Evolutionary conservation across 345 rosid genomes (phyloP).

Genomic region (Salix udensis): DNA sequence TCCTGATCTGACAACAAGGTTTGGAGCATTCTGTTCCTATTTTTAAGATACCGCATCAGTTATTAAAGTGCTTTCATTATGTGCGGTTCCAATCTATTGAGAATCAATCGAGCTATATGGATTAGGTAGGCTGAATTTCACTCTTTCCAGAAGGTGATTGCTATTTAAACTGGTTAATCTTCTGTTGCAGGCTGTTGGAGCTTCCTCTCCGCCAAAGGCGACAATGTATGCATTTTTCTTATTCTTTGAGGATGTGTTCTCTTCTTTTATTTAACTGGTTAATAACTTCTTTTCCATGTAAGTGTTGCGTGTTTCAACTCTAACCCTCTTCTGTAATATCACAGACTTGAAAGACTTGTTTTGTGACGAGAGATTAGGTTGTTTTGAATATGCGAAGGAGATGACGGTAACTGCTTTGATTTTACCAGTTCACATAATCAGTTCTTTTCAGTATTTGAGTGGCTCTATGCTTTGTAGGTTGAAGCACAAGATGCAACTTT

Average conservation of each 20-base stretch:
- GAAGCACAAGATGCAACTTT: constrained; percentile 52
- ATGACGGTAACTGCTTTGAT: constrained; percentile 47
- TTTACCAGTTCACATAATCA: not conserved
- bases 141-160: no score
- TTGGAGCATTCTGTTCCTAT: not conserved
- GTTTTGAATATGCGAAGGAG: constrained; percentile 64
- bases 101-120: not conserved
- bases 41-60: not conserved
- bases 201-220: constrained; percentile 64
- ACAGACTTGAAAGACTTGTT: constrained; percentile 66
- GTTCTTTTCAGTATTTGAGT: constrained; percentile 10
- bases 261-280: constrained; percentile 9
- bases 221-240: constrained; percentile 37
- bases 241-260: not conserved
- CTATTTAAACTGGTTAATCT: not conserved
- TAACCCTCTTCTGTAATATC: not conserved
- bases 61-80: not conserved
- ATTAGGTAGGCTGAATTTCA: not conserved
- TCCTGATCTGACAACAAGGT: no score
- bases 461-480: constrained; percentile 37
- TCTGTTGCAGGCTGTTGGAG: constrained; percentile 56
- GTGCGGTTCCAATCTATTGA: not conserved
- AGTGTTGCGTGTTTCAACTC: constrained; percentile 3
- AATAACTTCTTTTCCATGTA: not conserved
- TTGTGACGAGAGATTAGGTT: constrained; percentile 54